phyloP scores from a whole-genome alignment of 2,329 filamentous ascomycete genomes.

The Cryphonectria naterciae region DNA sequence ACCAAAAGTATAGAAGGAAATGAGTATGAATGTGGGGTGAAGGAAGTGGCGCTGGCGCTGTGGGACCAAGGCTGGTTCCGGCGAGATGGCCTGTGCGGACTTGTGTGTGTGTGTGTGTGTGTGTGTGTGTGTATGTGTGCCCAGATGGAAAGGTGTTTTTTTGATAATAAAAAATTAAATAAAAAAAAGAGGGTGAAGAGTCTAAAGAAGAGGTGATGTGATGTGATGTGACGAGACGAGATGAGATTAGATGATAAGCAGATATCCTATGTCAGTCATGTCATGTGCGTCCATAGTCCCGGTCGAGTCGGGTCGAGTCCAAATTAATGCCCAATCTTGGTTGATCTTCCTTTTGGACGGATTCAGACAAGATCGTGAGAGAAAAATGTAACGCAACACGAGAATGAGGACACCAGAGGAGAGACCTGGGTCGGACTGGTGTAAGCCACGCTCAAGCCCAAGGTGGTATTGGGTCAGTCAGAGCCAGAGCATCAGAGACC shows the following conservation, averaged over 20 bases:
- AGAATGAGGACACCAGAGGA: background rate
- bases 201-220: background rate
- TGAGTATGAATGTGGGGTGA: conserved; percentile 4
- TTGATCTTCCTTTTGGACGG: background rate
- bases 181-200: background rate
- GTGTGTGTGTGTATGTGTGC: background rate
- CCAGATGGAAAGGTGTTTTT: no score
- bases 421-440: background rate
- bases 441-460: conserved; percentile 21
- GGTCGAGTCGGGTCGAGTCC: background rate
- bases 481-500: background rate
- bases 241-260: conserved; percentile 8
- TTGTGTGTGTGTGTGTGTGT: no score
- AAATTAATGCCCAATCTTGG: conserved; percentile 5
- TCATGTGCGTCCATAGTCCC: background rate
- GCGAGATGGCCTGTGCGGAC: conserved; percentile 9
- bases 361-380: background rate
- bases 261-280: background rate
- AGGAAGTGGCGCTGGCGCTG: conserved; percentile 10
- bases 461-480: background rate
- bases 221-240: background rate
- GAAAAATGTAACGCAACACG: conserved; percentile 8
- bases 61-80: conserved; percentile 15
- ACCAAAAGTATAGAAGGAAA: conserved; percentile 6
- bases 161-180: no score